These are phyloP conservation scores for Cordyceps farinosa DNA, from an alignment of 2,329 filamentous ascomycete species.

Conservation along the genomic window DNA sequence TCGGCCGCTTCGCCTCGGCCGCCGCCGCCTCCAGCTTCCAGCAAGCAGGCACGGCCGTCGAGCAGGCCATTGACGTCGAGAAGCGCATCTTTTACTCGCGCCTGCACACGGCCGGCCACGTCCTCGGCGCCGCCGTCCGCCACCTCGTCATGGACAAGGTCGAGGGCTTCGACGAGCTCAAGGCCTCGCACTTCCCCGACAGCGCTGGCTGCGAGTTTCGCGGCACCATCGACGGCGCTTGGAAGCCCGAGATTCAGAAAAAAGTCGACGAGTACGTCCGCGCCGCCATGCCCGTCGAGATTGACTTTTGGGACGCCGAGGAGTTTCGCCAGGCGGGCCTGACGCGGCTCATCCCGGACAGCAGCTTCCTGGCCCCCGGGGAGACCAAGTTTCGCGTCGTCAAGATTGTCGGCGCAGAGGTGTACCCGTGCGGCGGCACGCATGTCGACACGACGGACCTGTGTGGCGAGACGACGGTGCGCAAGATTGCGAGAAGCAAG, in stretches of 20 bases:
- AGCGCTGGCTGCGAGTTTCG: conserved; percentile 65
- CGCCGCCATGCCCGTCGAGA: conserved; percentile 54
- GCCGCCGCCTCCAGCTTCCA: conserved; percentile 31
- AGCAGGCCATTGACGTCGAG: conserved; percentile 56
- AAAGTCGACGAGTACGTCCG: conserved; percentile 57
- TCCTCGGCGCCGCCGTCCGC: conserved; percentile 65
- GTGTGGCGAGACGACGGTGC: conserved; percentile 60
- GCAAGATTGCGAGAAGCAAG: conserved; percentile 63
- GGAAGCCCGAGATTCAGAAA: conserved; percentile 59
- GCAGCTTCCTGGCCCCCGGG: conserved; percentile 40
- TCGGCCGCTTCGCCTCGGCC: conserved; percentile 51
- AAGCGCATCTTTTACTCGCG: conserved; percentile 63
- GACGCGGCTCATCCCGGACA: conserved; percentile 53
- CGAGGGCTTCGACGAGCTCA: conserved; percentile 58
- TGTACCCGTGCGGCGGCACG: conserved; percentile 72
- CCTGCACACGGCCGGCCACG: conserved; percentile 70
- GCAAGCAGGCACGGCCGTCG: conserved; percentile 40
- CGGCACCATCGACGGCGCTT: conserved; percentile 62
- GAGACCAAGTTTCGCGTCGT: conserved; percentile 62
- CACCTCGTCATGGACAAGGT: conserved; percentile 51
- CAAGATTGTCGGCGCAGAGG: conserved; percentile 63
- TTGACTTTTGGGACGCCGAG: conserved; percentile 65
- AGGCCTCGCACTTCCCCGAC: conserved; percentile 69
- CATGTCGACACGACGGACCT: conserved; percentile 61
- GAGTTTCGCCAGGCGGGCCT: conserved; percentile 55